Evolutionary conservation across 371 early-diverging fungal genomes (phyloP).

Genomic region (Apophysomyces trapeziformis): DNA sequence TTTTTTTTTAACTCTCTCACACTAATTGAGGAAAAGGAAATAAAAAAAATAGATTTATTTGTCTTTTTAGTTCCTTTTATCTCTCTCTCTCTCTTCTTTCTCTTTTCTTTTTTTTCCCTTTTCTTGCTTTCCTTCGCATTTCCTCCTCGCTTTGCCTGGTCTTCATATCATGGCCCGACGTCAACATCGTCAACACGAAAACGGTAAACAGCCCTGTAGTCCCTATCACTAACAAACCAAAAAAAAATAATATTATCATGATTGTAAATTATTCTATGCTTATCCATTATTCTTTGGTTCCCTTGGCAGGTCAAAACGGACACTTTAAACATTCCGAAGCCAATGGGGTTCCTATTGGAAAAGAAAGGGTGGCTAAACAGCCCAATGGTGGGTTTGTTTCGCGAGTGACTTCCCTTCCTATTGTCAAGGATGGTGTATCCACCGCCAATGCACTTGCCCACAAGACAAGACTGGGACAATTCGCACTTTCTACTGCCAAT

Average conservation of each 20-base stretch:
- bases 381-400: constrained; percentile 36
- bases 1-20: too few species aligned
- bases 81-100: not conserved
- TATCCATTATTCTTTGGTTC: not conserved
- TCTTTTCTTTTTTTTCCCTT: not conserved
- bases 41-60: constrained; percentile 1
- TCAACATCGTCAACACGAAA: constrained; percentile 8
- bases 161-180: not conserved
- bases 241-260: not conserved
- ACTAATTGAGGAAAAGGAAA: not conserved
- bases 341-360: constrained; percentile 21
- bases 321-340: constrained; percentile 34
- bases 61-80: not conserved
- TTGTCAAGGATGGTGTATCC: constrained; percentile 63
- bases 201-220: not conserved
- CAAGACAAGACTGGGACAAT: constrained; percentile 53
- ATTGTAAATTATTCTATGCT: not conserved
- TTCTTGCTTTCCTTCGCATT: not conserved
- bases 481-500: constrained; percentile 51
- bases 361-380: constrained; percentile 15
- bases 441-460: constrained; percentile 50
- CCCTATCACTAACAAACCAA: not conserved
- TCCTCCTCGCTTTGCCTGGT: not conserved
- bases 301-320: constrained; percentile 28
- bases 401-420: constrained; percentile 65